Evolutionary conservation across 177 flowering plant genomes (phyloP).

Genomic region (Telopea speciosissima): DNA sequence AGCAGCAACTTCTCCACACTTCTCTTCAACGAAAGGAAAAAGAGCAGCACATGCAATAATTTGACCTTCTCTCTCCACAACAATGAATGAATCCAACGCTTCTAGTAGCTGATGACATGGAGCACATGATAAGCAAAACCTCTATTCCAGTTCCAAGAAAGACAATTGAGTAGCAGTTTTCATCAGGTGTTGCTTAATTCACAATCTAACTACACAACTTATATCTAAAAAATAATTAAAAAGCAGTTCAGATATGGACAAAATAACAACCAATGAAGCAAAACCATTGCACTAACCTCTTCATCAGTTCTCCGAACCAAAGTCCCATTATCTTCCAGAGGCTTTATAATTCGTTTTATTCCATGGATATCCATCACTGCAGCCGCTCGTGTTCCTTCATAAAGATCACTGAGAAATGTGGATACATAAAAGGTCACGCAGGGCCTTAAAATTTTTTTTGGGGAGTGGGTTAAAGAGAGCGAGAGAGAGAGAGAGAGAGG

Average conservation of each 20-base stretch:
- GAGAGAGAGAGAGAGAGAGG: no score
- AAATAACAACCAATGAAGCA: background rate
- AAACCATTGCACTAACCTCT: constrained; percentile 43
- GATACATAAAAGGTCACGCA: no score
- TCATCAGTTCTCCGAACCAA: constrained; percentile 68
- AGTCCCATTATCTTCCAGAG: constrained; percentile 74
- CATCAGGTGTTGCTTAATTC: background rate
- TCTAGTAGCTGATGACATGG: constrained; percentile 45
- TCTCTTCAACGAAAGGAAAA: constrained; percentile 70
- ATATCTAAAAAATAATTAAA: background rate
- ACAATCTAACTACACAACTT: background rate
- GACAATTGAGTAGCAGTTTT: background rate
- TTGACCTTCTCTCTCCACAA: constrained; percentile 95
- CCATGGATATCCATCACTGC: constrained; percentile 58
- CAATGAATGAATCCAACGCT: constrained; percentile 63
- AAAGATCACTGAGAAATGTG: constrained; percentile 59
- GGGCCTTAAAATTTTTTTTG: no score
- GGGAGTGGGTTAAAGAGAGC: no score
- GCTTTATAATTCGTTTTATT: constrained; percentile 61
- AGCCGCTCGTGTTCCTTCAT: constrained; percentile 90
- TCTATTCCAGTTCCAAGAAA: constrained; percentile 6
- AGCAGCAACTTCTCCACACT: constrained; percentile 92
- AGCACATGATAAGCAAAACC: background rate
- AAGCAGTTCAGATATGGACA: background rate
- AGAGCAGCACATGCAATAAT: constrained; percentile 94